Base-by-base conservation (phyloP, 2,329 filamentous ascomycete species). In the Hortaea werneckii region DNA sequence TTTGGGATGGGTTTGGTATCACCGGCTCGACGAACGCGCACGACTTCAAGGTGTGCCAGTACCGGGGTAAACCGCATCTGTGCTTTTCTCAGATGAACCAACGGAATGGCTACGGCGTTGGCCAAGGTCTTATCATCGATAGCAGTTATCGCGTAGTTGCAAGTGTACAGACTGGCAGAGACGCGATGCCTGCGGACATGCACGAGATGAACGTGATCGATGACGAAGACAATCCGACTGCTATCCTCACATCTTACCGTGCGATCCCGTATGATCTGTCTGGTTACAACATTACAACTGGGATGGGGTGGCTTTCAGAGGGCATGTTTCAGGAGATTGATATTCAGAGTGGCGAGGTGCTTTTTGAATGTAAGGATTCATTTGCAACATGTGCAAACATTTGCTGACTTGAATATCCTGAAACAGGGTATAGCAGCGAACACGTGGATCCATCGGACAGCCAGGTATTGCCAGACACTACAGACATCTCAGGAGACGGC, bases 361-460 rank as follows among this genome's bases (percentile, higher is more conserved):
- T 78, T 9, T 79, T 78, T 49, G 75, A 78, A 50, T 35, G 32
- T 35, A n/a, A 35, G 76, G 76, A 67, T 63, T 37, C 72, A 70
- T 49, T 59, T 77, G 2, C 72, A 77, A 38, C 71, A 77, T 55
- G 63, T 76, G 13, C 59, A 65, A 13, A 71, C 71, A 1, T 62
- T 66, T 37, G 69, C 69, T 66, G 40, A 35, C 32, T 3, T 35
- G 8, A 9, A n/a, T 35, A 9, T 35, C n/a, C 32, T 35, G 32
- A 20, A 20, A 20, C 32, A 50, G 79, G 76, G 76, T 67, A 64
- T 37, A 72, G 70, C 49, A 58, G 77, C 1, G 72, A 77, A 39
- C 71, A 77, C 55, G 64, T 76, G 13, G 60, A 65, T 12, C 72
- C 71, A 1, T 62, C 66, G 37, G 69, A 69, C 66, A 55, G 49